Percentiles rank a stretch among this genome's conserved stretches.
These are phyloP conservation scores for Mycena olivaceomarginata DNA, from an alignment of 768 basidiomycete species.

Conservation along the genomic window DNA sequence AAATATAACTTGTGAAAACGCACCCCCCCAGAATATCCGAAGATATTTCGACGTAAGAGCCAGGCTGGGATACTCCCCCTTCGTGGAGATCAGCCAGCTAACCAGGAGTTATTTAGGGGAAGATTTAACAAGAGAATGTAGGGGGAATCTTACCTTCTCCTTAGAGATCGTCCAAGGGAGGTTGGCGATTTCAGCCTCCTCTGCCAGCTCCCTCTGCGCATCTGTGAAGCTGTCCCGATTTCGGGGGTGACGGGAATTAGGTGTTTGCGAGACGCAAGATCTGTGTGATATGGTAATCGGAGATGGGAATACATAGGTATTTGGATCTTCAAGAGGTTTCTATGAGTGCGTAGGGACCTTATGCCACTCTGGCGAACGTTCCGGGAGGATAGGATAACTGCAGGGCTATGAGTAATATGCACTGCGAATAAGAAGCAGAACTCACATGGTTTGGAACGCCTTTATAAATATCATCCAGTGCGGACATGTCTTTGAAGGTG, in stretches of 20 bases:
- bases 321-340: not conserved
- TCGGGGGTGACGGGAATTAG: not conserved
- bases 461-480: too few species aligned
- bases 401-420: not conserved
- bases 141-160: not conserved
- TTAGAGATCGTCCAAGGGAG: not conserved
- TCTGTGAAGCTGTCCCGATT: not conserved
- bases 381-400: not conserved
- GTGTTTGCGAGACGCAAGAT: not conserved
- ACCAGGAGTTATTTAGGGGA: too few species aligned
- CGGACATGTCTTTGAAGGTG: too few species aligned
- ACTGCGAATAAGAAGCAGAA: not conserved
- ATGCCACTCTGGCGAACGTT: not conserved
- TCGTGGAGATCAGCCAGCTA: too few species aligned
- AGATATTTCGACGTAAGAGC: not conserved
- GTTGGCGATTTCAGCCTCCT: not conserved
- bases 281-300: too few species aligned
- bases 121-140: too few species aligned
- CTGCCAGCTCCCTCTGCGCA: not conserved
- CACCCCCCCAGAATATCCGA: not conserved
- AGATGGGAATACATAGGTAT: not conserved
- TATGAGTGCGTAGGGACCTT: not conserved
- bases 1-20: not conserved
- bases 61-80: too few species aligned
- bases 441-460: not conserved